Base-by-base conservation (phyloP, 139 green algal genomes). In the Ettlia oleoabundans region DNA sequence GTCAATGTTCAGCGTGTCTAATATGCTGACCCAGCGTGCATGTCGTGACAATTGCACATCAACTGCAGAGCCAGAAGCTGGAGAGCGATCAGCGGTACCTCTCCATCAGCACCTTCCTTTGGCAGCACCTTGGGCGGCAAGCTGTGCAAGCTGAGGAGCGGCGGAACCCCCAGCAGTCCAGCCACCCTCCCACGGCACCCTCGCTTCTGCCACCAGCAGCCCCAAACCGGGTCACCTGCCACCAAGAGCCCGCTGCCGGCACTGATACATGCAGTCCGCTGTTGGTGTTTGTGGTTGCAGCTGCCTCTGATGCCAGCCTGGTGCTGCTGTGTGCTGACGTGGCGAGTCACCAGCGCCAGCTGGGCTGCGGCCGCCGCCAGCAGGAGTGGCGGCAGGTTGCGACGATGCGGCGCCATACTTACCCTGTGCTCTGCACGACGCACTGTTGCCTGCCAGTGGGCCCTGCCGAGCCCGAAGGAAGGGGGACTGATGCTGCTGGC, bases 71-170 rank as follows among this genome's bases (percentile, higher is more conserved):
- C 52, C 52, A 52, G 42, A 77, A 62, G n/a, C 64, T 66, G 24
- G 53, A 76, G 35, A 76, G 68, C 47, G 81, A 86, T 63, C 73
- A 70, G 51, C 82, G 82, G 32, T 74, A 64, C 38, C 65, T 86
- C 19, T 19, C 65, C 7, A n/a, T 85, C 41, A 75, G 26, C 15
- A 41, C 61, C 22, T 86, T 80, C 65, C 55, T 83, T 4, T 33
- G 22, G 69, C 65, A 7, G 10, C 40, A 61, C 10, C 67, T n/a
- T n/a, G n/a, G n/a, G n/a, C n/a, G n/a, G n/a, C n/a, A n/a, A n/a
- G n/a, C n/a, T n/a, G n/a, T 53, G 53, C 68, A 61, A 43, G 2
- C 3, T 2, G 1, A 10, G 2, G 15, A 32, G 43, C 70, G 19
- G 70, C 70, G 15, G 33, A 33, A 55, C 24, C 21, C 66, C 37